phyloP scores from a whole-genome alignment of 352 stramenopile species.

The Saprolegnia parasitica region DNA sequence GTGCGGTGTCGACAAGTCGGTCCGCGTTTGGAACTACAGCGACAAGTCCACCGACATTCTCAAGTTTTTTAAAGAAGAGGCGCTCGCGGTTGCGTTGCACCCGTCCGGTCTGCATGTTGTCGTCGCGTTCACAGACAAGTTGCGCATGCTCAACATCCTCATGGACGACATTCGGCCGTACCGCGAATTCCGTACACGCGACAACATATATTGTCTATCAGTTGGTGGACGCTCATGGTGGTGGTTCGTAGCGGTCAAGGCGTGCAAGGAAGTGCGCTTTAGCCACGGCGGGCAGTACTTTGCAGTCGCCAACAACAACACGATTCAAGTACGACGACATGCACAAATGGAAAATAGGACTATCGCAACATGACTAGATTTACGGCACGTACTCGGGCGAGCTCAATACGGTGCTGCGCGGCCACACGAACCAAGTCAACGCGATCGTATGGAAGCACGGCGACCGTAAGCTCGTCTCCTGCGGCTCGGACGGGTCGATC shows the following conservation, averaged over 20 bases:
- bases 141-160: slow-evolving; percentile 92
- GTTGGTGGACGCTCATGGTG: not conserved
- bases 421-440: slow-evolving; percentile 80
- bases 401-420: slow-evolving; percentile 58
- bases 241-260: slow-evolving; percentile 60
- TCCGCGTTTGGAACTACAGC: slow-evolving; percentile 94
- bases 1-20: slow-evolving; percentile 84
- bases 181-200: slow-evolving; percentile 56
- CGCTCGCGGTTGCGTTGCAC: slow-evolving; percentile 86
- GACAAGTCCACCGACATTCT: slow-evolving; percentile 88
- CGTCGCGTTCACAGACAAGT: slow-evolving; percentile 91
- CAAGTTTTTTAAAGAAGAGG: slow-evolving; percentile 89
- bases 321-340: slow-evolving; percentile 55
- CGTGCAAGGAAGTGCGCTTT: slow-evolving; percentile 88
- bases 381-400: slow-evolving; percentile 80
- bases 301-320: slow-evolving; percentile 83
- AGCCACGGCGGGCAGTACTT: slow-evolving; percentile 89
- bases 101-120: slow-evolving; percentile 85
- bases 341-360: not conserved
- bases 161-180: slow-evolving; percentile 89
- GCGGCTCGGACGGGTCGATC: slow-evolving; percentile 69
- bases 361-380: slow-evolving; percentile 25
- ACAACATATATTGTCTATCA: not conserved
- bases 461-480: slow-evolving; percentile 70
- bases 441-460: slow-evolving; percentile 73